Evolutionary conservation across 768 basidiomycete genomes (phyloP).

Genomic region (Tulasnella sp.): DNA sequence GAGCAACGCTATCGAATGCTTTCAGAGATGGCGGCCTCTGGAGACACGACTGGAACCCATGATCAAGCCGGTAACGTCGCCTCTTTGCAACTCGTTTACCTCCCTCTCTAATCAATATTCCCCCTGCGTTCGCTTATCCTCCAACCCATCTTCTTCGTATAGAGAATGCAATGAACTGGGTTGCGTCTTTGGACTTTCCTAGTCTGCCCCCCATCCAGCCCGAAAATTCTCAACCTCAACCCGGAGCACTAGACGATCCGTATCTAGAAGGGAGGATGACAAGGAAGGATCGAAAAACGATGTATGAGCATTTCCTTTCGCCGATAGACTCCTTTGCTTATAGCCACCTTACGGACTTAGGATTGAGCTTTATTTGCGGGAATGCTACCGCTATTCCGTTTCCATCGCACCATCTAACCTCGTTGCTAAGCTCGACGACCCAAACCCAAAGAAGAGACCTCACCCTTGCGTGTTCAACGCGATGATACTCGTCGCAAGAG

Average conservation of each 20-base stretch:
- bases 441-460: not conserved
- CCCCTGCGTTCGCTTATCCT: no score
- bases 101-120: not conserved
- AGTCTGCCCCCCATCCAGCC: not conserved
- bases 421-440: slow-evolving; percentile 1
- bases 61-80: not conserved
- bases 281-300: not conserved
- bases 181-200: not conserved
- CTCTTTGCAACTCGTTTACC: not conserved
- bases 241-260: not conserved
- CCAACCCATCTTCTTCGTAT: not conserved
- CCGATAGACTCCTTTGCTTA: not conserved
- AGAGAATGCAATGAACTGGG: not conserved
- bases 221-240: not conserved
- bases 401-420: slow-evolving; percentile 1
- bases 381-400: not conserved
- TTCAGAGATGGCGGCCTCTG: not conserved
- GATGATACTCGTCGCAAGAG: slow-evolving; percentile 2
- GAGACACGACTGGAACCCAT: not conserved
- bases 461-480: not conserved
- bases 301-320: not conserved
- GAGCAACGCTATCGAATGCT: not conserved
- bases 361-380: not conserved
- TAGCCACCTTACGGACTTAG: not conserved
- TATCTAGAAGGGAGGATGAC: not conserved